phyloP scores from a whole-genome alignment of 495 filamentous ascomycete genomes.

The Hypoxylon fuscum region DNA sequence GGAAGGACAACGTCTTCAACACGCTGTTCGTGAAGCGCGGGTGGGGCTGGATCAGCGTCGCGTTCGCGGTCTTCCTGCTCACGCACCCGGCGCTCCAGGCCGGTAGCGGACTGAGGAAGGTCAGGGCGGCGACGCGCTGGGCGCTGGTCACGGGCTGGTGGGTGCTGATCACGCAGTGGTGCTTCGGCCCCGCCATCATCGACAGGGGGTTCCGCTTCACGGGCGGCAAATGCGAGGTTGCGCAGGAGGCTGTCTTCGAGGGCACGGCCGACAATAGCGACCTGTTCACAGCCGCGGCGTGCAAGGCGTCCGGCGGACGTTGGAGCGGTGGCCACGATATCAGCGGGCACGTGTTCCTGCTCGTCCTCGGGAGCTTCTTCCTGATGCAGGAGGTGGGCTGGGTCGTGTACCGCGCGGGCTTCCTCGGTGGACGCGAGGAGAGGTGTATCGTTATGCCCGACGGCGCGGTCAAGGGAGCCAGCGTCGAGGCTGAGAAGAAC shows the following conservation, averaged over 20 bases:
- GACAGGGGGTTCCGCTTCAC: constrained; percentile 84
- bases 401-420: constrained; percentile 52
- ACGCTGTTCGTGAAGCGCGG: constrained; percentile 91
- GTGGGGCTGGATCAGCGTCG: constrained; percentile 86
- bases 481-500: constrained; percentile 46
- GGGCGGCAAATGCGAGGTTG: constrained; percentile 78
- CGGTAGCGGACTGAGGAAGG: constrained; percentile 46
- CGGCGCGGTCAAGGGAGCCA: constrained; percentile 64
- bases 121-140: constrained; percentile 71
- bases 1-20: constrained; percentile 92
- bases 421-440: constrained; percentile 58
- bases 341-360: constrained; percentile 91
- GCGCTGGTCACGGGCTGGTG: constrained; percentile 75
- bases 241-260: constrained; percentile 38
- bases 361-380: constrained; percentile 82
- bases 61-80: constrained; percentile 69
- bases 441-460: constrained; percentile 66
- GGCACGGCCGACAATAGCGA: constrained; percentile 53
- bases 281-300: constrained; percentile 77
- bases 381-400: constrained; percentile 82
- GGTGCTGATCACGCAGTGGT: constrained; percentile 92
- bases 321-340: constrained; percentile 95
- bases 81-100: constrained; percentile 62
- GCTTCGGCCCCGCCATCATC: constrained; percentile 88
- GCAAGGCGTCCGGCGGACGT: constrained; percentile 78